Percentiles rank a stretch among this genome's conserved stretches.
Evolutionary conservation across 2,329 filamentous ascomycete genomes (phyloP).

Genomic region (Elsinoe perseae): DNA sequence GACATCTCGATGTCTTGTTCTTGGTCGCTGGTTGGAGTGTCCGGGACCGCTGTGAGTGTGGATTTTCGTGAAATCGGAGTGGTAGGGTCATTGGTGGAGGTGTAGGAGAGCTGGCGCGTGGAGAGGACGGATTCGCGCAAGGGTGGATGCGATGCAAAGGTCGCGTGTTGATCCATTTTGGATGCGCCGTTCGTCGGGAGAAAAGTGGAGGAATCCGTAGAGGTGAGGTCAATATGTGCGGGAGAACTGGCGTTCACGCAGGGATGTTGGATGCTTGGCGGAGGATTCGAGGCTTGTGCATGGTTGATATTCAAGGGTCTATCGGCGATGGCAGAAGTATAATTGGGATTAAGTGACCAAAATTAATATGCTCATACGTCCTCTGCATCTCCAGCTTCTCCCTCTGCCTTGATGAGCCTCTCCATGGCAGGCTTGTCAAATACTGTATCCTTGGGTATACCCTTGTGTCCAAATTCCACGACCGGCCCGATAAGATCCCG

Average conservation of each 20-base stretch:
- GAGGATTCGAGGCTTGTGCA: neutral
- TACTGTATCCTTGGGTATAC: slow-evolving; percentile 67
- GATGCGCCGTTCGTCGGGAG: neutral
- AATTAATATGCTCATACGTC: slow-evolving; percentile 15
- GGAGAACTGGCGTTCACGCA: slow-evolving; percentile 8
- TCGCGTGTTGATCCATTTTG: neutral
- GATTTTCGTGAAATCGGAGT: slow-evolving; percentile 21
- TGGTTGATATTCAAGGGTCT: neutral
- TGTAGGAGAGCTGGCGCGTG: slow-evolving; percentile 30
- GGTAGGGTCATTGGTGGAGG: slow-evolving; percentile 14
- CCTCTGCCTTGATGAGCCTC: slow-evolving; percentile 64
- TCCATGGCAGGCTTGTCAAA: slow-evolving; percentile 69
- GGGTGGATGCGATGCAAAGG: neutral
- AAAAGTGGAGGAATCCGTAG: neutral
- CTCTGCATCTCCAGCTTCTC: slow-evolving; percentile 65
- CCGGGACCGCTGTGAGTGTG: slow-evolving; percentile 21
- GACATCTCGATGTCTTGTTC: slow-evolving; percentile 15
- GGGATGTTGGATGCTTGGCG: slow-evolving; percentile 8
- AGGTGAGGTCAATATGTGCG: slow-evolving; percentile 4
- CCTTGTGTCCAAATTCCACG: slow-evolving; percentile 73
- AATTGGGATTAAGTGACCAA: neutral
- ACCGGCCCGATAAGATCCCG: slow-evolving; percentile 84
- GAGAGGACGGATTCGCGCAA: slow-evolving; percentile 29
- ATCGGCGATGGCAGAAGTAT: neutral
- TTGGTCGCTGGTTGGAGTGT: too few species aligned